Evolutionary conservation across 1,284 basidiomycete species (phyloP).

Genomic region (Apiotrichum akiyoshidainum): DNA sequence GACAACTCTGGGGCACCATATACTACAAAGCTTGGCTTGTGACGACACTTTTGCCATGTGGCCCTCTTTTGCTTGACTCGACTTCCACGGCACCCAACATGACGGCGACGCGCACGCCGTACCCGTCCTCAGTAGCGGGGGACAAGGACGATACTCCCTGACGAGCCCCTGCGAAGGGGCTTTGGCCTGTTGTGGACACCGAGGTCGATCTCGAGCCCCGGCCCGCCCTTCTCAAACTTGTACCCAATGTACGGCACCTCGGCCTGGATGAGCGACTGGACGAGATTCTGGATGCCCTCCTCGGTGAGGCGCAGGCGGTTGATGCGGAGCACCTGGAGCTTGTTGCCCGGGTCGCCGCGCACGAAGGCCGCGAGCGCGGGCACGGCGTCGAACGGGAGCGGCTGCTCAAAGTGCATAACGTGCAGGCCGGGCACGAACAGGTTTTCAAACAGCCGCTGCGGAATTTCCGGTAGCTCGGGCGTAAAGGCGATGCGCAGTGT

Average conservation of each 20-base stretch:
- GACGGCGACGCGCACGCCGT: not conserved
- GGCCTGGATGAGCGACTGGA: not conserved
- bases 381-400: not conserved
- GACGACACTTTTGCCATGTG: too few relatives aligned
- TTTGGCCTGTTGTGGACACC: not conserved
- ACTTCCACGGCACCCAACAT: not conserved
- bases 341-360: not conserved
- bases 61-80: too few relatives aligned
- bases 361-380: not conserved
- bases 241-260: conserved; percentile 4
- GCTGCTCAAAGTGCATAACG: conserved; percentile 1
- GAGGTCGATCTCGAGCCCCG: conserved; percentile 1
- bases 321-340: not conserved
- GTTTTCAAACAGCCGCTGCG: conserved; percentile 1
- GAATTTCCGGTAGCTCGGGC: not conserved
- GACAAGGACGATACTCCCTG: not conserved
- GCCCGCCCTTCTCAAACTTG: conserved; percentile 1
- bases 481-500: not conserved
- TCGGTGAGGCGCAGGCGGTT: conserved; percentile 4
- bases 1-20: too few relatives aligned
- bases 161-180: not conserved
- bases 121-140: not conserved
- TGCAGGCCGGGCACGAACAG: conserved; percentile 3
- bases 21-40: too few relatives aligned
- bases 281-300: not conserved